phyloP scores from a whole-genome alignment of 352 stramenopile species.

The Pythium oligandrum region DNA sequence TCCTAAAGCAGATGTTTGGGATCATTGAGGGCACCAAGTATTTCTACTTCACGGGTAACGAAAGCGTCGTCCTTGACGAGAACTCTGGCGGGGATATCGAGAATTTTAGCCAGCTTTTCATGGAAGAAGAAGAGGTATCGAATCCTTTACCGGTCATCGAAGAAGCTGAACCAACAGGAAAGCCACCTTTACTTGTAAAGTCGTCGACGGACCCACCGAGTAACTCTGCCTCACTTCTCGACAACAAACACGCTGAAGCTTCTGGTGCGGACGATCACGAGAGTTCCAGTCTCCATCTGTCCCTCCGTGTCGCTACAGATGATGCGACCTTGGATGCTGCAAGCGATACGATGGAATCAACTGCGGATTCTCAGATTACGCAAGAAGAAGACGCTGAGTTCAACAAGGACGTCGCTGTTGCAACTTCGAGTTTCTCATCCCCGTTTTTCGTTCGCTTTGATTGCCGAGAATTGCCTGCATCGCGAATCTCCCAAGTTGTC shows the following conservation, averaged over 20 bases:
- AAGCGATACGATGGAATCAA: no score
- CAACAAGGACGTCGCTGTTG: slow-evolving; percentile 80
- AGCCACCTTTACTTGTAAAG: slow-evolving; percentile 11
- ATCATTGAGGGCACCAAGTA: slow-evolving; percentile 75
- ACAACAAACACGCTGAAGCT: no score
- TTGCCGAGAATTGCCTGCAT: slow-evolving; percentile 39
- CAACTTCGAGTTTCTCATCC: slow-evolving; percentile 76
- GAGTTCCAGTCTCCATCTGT: no score
- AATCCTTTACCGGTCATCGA: background rate
- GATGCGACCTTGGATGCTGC: no score
- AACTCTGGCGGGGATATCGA: slow-evolving; percentile 44
- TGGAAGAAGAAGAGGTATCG: slow-evolving; percentile 54
- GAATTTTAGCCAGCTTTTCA: slow-evolving; percentile 29
- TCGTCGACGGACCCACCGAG: slow-evolving; percentile 5
- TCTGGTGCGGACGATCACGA: no score
- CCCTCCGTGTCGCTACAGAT: no score
- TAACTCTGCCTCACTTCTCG: no score
- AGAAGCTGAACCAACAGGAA: no score
- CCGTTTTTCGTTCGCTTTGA: slow-evolving; percentile 87
- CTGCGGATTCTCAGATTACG: slow-evolving; percentile 1
- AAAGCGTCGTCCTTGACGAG: slow-evolving; percentile 54
- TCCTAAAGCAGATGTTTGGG: slow-evolving; percentile 53
- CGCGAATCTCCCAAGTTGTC: no score
- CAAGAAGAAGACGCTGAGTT: slow-evolving; percentile 75
- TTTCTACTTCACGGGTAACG: slow-evolving; percentile 76